Base-by-base conservation (phyloP, 2,329 filamentous ascomycete genomes). In the Nemania serpens region DNA sequence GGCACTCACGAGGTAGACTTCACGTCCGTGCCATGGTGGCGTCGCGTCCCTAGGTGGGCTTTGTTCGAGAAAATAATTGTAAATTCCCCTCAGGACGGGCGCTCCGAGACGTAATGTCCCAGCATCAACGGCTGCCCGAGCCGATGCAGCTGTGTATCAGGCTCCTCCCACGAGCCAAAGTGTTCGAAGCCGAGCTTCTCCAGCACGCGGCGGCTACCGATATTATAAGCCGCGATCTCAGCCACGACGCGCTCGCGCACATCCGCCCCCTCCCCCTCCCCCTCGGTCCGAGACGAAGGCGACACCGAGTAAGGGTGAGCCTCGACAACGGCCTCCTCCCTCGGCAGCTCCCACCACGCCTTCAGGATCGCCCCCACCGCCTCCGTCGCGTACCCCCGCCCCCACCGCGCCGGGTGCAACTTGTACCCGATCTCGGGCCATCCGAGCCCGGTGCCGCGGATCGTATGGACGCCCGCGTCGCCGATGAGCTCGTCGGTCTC, bases 391-490 rank as follows among this genome's bases (percentile, higher is more conserved):
- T 68, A 70, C 1, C 69, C 70, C n/a, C 55, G 55, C 1, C 69
- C 65, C 67, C 69, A 69, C 51, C 60, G 55, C 55, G 64, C 64
- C 20, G 61, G 61, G 36, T 42, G 55, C 18, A 72, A 57, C 50
- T 69, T 70, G 43, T 70, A 71, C 22, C 68, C 69, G 17, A 72
- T 54, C 46, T 68, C 68, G 1, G 69, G 70, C 70, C 69, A 70
- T 6, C 69, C 68, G n/a, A 53, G 53, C 12, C 33, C 42, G 17
- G 39, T 41, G 12, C 62, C 66, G n/a, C 42, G 49, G 3, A 69
- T 15, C 1, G 58, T 64, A 46, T 71, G 66, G 22, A 73, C 58
- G 6, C 72, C 72, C 42, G 68, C 69, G 55, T 74, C 71, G 25
- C 72, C 72, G 10, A 74, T 67, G 6, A 73, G 56, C 57, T 70